Percentiles rank a stretch among this genome's conserved stretches.
Conservation (phyloP, 2,329 filamentous ascomycete genomes). For the Cladosporium colombiae region DNA sequence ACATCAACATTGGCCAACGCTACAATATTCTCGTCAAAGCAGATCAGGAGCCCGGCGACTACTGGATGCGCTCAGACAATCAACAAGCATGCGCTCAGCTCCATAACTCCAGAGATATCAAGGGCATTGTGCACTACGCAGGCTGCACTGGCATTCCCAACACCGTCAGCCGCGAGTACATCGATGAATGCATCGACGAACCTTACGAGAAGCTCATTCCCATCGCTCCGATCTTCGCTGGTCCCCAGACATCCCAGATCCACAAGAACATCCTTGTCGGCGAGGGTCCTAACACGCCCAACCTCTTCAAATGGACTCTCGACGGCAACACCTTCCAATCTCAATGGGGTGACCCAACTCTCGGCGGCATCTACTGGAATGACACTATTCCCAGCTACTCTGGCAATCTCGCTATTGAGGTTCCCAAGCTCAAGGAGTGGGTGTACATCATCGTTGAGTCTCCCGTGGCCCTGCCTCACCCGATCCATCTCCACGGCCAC, state of each 20-base stretch:
- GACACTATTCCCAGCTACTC: conserved; percentile 38
- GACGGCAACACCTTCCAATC: conserved; percentile 43
- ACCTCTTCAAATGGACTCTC: conserved; percentile 45
- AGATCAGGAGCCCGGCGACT: conserved; percentile 31
- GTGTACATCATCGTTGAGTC: conserved; percentile 49
- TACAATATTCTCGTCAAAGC: conserved; percentile 37
- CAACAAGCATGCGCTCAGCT: conserved; percentile 40
- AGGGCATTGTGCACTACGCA: conserved; percentile 41
- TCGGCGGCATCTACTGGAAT: conserved; percentile 30
- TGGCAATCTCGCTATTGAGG: conserved; percentile 41
- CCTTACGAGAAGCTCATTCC: conserved; percentile 41
- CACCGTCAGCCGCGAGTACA: conserved; percentile 37
- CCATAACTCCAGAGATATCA: conserved; percentile 28
- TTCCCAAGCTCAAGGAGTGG: conserved; percentile 39
- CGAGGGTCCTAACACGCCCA: conserved; percentile 33
- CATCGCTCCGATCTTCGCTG: conserved; percentile 32
- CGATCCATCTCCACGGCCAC: conserved; percentile 41
- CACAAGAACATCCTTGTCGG: conserved; percentile 37
- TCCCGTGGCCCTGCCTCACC: conserved; percentile 34
- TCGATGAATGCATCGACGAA: conserved; percentile 42
- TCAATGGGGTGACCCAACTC: conserved; percentile 42
- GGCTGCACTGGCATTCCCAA: conserved; percentile 34
- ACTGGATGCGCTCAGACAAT: conserved; percentile 40
- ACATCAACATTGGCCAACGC: conserved; percentile 41
- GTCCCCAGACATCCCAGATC: conserved; percentile 31